Evolutionary conservation across 2,329 filamentous ascomycete genomes (phyloP).

Genomic region (Paraphoma sp.): DNA sequence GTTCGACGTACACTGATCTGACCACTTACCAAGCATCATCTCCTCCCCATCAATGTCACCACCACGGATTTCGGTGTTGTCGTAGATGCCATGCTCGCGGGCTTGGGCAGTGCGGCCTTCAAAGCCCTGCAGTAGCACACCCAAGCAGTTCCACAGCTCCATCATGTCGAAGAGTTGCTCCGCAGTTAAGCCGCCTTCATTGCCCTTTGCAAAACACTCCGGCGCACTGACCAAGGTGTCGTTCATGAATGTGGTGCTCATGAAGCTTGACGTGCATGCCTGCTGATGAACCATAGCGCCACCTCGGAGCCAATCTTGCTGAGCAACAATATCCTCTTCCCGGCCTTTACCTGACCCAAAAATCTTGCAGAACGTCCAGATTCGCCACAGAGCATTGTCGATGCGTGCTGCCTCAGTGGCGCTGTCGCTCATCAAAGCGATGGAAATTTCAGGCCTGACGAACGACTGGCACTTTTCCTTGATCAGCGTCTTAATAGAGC

Average conservation of each 20-base stretch:
- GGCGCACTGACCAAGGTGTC: conserved; percentile 63
- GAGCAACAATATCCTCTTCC: conserved; percentile 65
- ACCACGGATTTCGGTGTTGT: conserved; percentile 53
- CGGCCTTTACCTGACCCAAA: conserved; percentile 66
- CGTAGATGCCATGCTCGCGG: conserved; percentile 62
- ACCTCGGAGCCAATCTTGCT: conserved; percentile 69
- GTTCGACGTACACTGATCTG: background rate
- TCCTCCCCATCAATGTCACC: conserved; percentile 61
- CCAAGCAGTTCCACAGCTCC: conserved; percentile 69
- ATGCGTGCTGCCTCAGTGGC: conserved; percentile 58
- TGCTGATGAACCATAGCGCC: conserved; percentile 59
- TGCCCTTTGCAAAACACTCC: conserved; percentile 65
- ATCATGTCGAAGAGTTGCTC: conserved; percentile 69
- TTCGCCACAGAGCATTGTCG: conserved; percentile 68
- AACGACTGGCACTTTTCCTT: conserved; percentile 62
- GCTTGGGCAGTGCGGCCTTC: conserved; percentile 63
- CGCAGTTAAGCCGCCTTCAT: conserved; percentile 60
- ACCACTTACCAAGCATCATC: conserved; percentile 56
- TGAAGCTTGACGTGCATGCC: conserved; percentile 53
- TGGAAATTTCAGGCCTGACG: conserved; percentile 62
- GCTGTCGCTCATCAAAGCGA: conserved; percentile 58
- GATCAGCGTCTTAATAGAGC: conserved; percentile 63
- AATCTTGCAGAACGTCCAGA: conserved; percentile 70
- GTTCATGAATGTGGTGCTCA: conserved; percentile 59
- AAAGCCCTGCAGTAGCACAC: conserved; percentile 62